Evolutionary conservation across 208 protist species (phyloP).

Genomic region (Wallacemonas rigidus): DNA sequence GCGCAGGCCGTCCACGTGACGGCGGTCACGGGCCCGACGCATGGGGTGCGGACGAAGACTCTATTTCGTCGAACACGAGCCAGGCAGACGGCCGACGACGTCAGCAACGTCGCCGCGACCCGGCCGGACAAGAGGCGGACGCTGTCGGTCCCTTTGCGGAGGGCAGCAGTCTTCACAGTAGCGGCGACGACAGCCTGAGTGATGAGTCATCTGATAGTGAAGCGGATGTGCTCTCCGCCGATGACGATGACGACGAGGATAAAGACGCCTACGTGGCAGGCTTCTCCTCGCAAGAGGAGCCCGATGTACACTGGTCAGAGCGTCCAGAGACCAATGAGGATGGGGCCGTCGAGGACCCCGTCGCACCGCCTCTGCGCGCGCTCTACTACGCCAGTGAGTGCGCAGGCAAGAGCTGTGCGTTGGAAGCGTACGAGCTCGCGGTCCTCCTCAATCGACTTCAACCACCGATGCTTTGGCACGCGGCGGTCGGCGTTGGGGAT

Average conservation of each 20-base stretch:
- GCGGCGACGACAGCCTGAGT: background rate
- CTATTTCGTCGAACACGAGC: background rate
- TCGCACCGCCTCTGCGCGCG: constrained; percentile 43
- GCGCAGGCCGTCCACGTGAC: background rate
- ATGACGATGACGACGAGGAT: constrained; percentile 14
- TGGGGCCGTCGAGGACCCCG: constrained; percentile 30
- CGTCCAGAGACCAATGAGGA: constrained; percentile 32
- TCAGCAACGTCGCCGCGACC: background rate
- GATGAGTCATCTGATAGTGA: constrained; percentile 19
- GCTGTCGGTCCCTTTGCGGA: background rate
- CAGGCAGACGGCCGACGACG: background rate
- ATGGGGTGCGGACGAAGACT: background rate
- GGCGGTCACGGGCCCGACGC: background rate
- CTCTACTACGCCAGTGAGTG: constrained; percentile 73
- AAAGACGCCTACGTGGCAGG: constrained; percentile 20
- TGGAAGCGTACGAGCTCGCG: constrained; percentile 79
- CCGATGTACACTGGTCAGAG: constrained; percentile 27
- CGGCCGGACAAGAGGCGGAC: too few relatives aligned
- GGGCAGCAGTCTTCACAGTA: too few relatives aligned
- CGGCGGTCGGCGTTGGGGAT: constrained; percentile 81
- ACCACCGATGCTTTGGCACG: constrained; percentile 79
- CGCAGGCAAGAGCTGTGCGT: constrained; percentile 69
- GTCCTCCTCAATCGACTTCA: constrained; percentile 68
- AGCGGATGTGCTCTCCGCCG: background rate
- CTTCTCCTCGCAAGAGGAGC: constrained; percentile 13